Evolutionary conservation across 192 early-diverging fungal species (phyloP), one percentile per base, ranked within the genome.

Genomic region (Gryganskiella cystojenkinii): DNA sequence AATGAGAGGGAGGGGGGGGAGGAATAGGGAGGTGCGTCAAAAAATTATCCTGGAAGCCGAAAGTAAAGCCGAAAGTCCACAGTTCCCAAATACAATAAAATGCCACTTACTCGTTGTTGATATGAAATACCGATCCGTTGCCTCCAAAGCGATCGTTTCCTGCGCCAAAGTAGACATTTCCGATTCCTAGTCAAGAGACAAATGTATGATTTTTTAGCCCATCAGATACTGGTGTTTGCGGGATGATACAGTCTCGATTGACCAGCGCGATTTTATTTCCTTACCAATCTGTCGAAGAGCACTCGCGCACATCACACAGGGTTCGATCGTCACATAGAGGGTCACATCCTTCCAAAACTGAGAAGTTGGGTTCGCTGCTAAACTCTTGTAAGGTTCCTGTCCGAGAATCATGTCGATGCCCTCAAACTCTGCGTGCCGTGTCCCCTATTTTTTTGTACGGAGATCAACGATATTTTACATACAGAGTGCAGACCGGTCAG

Each of bases 291-390:
- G 92, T 14, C 96, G 75, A 56, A 98, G 73, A 7, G 97, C 98
- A 44, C 94, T 90, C 0, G 95, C 95, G 59, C 97, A 99, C 98
- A 98, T 99, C 5, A 99, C 84, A 74, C 98, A 99, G 1, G 98
- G 97, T 78, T 98, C 98, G 0, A 99, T 95, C 0, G 98, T 97
- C 17, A 99, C 98, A 79, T 98, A 99, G 25, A 99, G 81, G 43
- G 89, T 90, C 0, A 87, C 62, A 22, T 81, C 68, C 8, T 81
- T 57, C 74, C 74, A 78, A 53, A 78, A 78, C 47, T 37, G 35
- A 3, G 50, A 52, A 4, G 52, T 69, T 30, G 78, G 73, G 31
- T 75, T 59, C 64, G 64, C 65, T 46, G 65, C 54, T 27, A 45
- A 47, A 19, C n/a, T 33, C 24, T 66, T 61, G 35, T 64, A 81